Evolutionary conservation across 176 grass and related monocot genomes (phyloP).

Genomic region (Rhynchospora tenuis): DNA sequence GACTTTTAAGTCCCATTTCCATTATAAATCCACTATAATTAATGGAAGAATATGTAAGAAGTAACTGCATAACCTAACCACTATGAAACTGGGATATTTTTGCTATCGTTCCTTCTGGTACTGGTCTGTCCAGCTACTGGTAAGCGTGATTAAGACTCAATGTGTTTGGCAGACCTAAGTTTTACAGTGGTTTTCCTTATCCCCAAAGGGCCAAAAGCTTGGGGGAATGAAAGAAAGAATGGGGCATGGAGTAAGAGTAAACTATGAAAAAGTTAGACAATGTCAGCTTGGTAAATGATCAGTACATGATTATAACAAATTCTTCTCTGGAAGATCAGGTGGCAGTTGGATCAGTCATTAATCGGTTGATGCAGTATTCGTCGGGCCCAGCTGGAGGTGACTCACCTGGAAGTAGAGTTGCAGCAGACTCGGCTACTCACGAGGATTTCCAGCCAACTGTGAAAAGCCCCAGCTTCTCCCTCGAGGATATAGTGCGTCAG

Average conservation of each 20-base stretch:
- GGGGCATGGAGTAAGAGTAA: background rate
- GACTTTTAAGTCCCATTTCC: background rate
- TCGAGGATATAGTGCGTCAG: slow-evolving; percentile 18
- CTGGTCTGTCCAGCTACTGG: background rate
- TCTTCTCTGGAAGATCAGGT: slow-evolving; percentile 9
- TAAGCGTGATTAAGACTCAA: background rate
- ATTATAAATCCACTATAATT: background rate
- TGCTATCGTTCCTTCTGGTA: background rate
- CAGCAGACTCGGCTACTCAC: slow-evolving; percentile 15
- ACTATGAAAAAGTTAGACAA: background rate
- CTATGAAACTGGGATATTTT: background rate
- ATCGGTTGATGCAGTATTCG: slow-evolving; percentile 2
- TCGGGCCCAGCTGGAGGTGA: background rate
- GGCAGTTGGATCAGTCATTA: slow-evolving; percentile 6
- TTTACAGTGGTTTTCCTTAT: background rate
- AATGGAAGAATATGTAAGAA: background rate
- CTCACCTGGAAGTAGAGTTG: slow-evolving; percentile 10
- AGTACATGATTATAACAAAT: background rate
- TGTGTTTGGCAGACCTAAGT: background rate
- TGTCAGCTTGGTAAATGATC: background rate
- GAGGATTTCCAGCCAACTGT: slow-evolving; percentile 22
- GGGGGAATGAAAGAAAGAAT: background rate
- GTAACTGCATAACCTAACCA: background rate
- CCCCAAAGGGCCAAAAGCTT: too few species aligned
- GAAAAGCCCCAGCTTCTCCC: slow-evolving; percentile 2